Conservation (phyloP, 2,329 filamentous ascomycete species). For the Botrytis galanthina region DNA sequence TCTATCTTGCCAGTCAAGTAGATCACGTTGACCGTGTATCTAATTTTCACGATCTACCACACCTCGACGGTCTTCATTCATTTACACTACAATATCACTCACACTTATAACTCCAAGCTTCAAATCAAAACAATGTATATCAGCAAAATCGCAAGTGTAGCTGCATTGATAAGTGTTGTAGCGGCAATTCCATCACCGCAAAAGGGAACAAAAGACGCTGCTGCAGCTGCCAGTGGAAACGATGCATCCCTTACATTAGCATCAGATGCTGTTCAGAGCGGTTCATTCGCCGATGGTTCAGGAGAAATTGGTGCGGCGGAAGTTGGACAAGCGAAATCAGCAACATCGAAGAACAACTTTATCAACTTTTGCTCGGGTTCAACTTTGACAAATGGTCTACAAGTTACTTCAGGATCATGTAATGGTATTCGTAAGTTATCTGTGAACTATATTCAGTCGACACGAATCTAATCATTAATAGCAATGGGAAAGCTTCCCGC, state of each 20-base stretch:
- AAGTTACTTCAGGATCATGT: conserved; percentile 58
- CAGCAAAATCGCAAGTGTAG: conserved; percentile 30
- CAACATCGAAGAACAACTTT: conserved; percentile 38
- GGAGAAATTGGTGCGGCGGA: conserved; percentile 29
- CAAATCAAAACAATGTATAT: conserved; percentile 26
- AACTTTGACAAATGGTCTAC: conserved; percentile 59
- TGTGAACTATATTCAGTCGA: neutral
- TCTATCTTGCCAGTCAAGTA: conserved; percentile 39
- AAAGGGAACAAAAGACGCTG: conserved; percentile 8
- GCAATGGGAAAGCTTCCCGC: conserved; percentile 40
- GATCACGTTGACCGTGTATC: conserved; percentile 41
- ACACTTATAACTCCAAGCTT: conserved; percentile 7
- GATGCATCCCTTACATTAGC: conserved; percentile 28
- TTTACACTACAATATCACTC: conserved; percentile 27
- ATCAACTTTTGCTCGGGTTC: conserved; percentile 39
- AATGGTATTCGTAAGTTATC: conserved; percentile 45
- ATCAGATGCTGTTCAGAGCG: conserved; percentile 34
- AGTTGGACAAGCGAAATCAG: conserved; percentile 33
- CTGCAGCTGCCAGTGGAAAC: conserved; percentile 1
- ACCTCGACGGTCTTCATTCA: conserved; percentile 38
- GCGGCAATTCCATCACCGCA: conserved; percentile 23
- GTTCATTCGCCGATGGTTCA: conserved; percentile 35
- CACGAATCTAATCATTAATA: conserved; percentile 27
- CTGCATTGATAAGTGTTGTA: conserved; percentile 31
- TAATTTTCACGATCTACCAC: conserved; percentile 32